Conservation (phyloP, 306 rosid genomes). For the Fagus sylvatica region DNA sequence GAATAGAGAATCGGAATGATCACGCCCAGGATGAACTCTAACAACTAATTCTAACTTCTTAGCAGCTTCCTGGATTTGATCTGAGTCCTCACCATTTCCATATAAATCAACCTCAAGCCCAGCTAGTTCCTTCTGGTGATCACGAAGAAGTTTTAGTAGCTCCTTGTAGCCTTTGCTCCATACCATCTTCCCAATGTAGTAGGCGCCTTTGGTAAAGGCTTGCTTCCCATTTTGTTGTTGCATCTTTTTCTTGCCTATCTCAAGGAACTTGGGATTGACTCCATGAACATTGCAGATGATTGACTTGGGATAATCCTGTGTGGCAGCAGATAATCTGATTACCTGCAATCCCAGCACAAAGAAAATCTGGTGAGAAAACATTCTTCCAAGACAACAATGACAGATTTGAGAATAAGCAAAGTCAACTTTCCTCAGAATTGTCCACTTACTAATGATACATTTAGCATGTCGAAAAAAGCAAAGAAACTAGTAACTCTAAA, state of each 20-base stretch:
- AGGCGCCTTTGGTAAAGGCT: conserved; percentile 77
- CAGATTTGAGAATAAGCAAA: not conserved
- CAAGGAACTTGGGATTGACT: conserved; percentile 92
- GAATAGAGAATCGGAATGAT: conserved; percentile 80
- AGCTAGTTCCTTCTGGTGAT: conserved; percentile 65
- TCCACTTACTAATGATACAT: not conserved
- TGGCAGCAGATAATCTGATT: conserved; percentile 91
- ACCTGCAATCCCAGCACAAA: conserved; percentile 55
- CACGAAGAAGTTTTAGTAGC: conserved; percentile 64
- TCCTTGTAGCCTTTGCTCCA: conserved; percentile 98
- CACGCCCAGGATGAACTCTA: conserved; percentile 76
- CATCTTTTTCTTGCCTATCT: conserved; percentile 68
- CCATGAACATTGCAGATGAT: conserved; percentile 92
- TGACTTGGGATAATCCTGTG: conserved; percentile 82
- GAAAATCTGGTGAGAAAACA: conserved; percentile 28
- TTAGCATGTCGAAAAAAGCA: not conserved
- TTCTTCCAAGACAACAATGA: conserved; percentile 5
- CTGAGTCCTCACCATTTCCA: conserved; percentile 94
- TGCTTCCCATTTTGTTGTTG: conserved; percentile 59
- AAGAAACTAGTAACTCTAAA: not conserved
- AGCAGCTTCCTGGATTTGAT: conserved; percentile 65
- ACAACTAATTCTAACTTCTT: conserved; percentile 59
- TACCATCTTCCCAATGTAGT: conserved; percentile 94
- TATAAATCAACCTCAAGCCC: conserved; percentile 81
- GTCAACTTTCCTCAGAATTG: not conserved